Evolutionary conservation across 495 filamentous ascomycete genomes (phyloP).

Genomic region (Tuber brumale): DNA sequence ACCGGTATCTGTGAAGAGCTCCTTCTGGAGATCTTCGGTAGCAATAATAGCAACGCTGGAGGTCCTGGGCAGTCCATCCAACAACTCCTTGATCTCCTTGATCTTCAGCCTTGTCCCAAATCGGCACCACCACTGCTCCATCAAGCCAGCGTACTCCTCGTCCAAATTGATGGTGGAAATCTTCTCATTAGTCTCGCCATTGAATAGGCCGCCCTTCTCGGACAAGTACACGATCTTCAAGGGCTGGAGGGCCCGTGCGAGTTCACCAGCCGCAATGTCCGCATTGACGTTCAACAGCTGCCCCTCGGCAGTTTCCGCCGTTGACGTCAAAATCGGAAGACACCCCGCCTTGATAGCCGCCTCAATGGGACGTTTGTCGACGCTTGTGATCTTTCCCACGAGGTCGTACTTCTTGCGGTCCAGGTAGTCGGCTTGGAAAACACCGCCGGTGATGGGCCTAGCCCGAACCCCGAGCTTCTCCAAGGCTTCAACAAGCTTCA

Average conservation of each 20-base stretch:
- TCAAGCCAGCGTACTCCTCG: conserved; percentile 91
- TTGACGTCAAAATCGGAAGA: conserved; percentile 89
- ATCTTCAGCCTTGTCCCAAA: conserved; percentile 97
- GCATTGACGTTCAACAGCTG: conserved; percentile 98
- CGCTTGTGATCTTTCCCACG: conserved; percentile 90
- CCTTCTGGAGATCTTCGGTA: conserved; percentile 87
- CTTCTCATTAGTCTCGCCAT: conserved; percentile 87
- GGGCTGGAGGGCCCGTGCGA: conserved; percentile 82
- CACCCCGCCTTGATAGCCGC: conserved; percentile 86
- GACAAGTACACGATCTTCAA: conserved; percentile 97
- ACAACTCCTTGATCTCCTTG: conserved; percentile 92
- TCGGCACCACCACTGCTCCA: conserved; percentile 92
- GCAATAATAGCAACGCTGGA: conserved; percentile 98
- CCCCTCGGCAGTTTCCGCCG: conserved; percentile 89
- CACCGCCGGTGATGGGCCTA: conserved; percentile 83
- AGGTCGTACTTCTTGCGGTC: conserved; percentile 91
- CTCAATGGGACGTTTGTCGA: conserved; percentile 87
- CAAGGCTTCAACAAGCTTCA: conserved; percentile 87
- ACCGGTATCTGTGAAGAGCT: conserved; percentile 91
- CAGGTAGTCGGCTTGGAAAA: conserved; percentile 90
- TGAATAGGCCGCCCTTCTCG: conserved; percentile 94
- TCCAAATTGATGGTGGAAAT: conserved; percentile 97
- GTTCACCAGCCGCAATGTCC: conserved; percentile 89
- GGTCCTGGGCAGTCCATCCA: conserved; percentile 76
- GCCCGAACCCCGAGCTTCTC: conserved; percentile 88